Conservation (phyloP, 371 early-diverging fungal genomes). For the Cokeromyces recurvatus region DNA sequence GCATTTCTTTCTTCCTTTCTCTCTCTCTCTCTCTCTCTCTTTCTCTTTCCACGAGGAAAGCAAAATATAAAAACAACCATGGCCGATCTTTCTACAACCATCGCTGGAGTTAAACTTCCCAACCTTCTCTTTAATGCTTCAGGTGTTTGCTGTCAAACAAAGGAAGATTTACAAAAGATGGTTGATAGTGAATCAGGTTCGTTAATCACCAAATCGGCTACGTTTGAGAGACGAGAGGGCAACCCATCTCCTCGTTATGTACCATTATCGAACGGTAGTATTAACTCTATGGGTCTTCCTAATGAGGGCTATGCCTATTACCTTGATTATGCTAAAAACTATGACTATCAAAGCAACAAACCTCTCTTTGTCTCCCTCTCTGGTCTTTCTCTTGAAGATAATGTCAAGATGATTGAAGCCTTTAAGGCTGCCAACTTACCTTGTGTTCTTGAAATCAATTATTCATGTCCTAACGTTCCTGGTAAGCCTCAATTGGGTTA, state of each 20-base stretch:
- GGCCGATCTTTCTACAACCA: constrained; percentile 42
- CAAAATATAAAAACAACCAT: constrained; percentile 12
- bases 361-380: constrained; percentile 47
- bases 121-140: constrained; percentile 49
- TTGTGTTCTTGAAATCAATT: constrained; percentile 44
- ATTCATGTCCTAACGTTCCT: constrained; percentile 50
- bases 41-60: not conserved
- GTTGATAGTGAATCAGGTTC: constrained; percentile 42
- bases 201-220: constrained; percentile 48
- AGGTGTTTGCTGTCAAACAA: constrained; percentile 43
- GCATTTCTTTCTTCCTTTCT: too few relatives aligned
- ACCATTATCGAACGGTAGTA: constrained; percentile 37
- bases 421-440: constrained; percentile 39
- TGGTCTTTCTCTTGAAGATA: constrained; percentile 41
- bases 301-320: constrained; percentile 47
- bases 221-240: constrained; percentile 35
- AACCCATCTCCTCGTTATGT: constrained; percentile 44
- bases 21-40: too few relatives aligned
- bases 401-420: constrained; percentile 37
- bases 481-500: constrained; percentile 49
- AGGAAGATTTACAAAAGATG: constrained; percentile 33
- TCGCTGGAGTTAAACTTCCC: constrained; percentile 43
- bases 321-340: constrained; percentile 38
- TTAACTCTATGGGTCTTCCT: constrained; percentile 51
- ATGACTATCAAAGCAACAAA: constrained; percentile 23